A percentile compares a stretch with the other conserved stretches of the same genome.
Conservation (phyloP, 768 basidiomycete species). For the Tricholoma sp. region DNA sequence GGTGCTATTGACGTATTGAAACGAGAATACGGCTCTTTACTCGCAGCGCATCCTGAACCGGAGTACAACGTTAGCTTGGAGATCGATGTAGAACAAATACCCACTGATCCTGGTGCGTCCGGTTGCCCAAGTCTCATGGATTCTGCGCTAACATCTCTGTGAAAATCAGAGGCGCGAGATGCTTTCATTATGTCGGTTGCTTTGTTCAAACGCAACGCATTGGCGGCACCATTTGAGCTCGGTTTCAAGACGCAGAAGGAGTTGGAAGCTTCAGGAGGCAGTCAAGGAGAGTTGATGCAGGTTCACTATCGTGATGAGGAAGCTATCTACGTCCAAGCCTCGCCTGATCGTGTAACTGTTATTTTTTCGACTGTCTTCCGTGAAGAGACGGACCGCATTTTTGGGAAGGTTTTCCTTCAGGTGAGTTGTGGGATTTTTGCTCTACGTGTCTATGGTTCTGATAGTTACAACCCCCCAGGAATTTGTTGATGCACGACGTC, state of each 20-base stretch:
- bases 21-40: slow-evolving; percentile 75
- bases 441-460: not conserved
- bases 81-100: slow-evolving; percentile 84
- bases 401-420: slow-evolving; percentile 98
- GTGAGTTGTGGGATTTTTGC: slow-evolving; percentile 33
- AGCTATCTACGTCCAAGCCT: slow-evolving; percentile 92
- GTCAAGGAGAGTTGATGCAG: slow-evolving; percentile 81
- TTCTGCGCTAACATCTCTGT: not conserved
- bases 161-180: slow-evolving; percentile 63
- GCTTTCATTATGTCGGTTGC: slow-evolving; percentile 77
- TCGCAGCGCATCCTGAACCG: slow-evolving; percentile 66
- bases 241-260: slow-evolving; percentile 82
- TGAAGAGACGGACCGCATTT: slow-evolving; percentile 96
- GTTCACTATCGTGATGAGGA: slow-evolving; percentile 96
- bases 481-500: slow-evolving; percentile 97
- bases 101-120: slow-evolving; percentile 67
- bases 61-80: slow-evolving; percentile 87
- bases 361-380: slow-evolving; percentile 96
- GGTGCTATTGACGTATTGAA: slow-evolving; percentile 77
- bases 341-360: slow-evolving; percentile 93
- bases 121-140: not conserved
- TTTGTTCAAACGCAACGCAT: slow-evolving; percentile 85
- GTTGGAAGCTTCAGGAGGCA: slow-evolving; percentile 65
- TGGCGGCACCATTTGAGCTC: slow-evolving; percentile 90
- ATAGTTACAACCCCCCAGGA: slow-evolving; percentile 47